Evolutionary conservation across 169 alveolate species (phyloP).

Genomic region (Plasmodium ovale): DNA sequence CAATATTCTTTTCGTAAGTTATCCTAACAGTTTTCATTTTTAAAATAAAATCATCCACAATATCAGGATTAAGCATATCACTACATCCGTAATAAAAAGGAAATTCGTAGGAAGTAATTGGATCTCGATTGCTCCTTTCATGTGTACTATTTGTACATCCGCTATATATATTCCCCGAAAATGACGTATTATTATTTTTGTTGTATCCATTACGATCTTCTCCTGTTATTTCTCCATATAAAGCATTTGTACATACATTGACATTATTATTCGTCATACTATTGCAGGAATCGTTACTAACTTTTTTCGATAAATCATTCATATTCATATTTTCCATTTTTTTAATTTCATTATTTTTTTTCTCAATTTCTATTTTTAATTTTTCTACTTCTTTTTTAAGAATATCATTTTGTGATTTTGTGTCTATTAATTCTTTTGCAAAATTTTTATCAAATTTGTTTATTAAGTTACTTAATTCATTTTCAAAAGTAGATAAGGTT

Average conservation of each 20-base stretch:
- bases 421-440: constrained; percentile 76
- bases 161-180: neutral
- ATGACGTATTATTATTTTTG: neutral
- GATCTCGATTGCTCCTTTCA: neutral
- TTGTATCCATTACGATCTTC: neutral
- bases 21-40: constrained; percentile 65
- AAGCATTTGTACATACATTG: neutral
- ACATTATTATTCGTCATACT: neutral
- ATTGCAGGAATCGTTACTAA: neutral
- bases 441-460: constrained; percentile 70
- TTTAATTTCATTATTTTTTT: constrained; percentile 68
- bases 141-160: too few species aligned
- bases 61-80: constrained; percentile 16
- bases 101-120: constrained; percentile 15
- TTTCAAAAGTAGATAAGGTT: constrained; percentile 74
- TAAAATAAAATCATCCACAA: constrained; percentile 44
- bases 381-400: constrained; percentile 73
- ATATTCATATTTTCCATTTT: constrained; percentile 42
- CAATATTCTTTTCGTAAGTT: constrained; percentile 47
- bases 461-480: constrained; percentile 70
- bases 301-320: constrained; percentile 53
- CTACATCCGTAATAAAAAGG: constrained; percentile 63
- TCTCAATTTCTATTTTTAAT: constrained; percentile 62
- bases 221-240: neutral
- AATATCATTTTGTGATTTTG: constrained; percentile 62